Base-by-base conservation (phyloP, 208 protist species). In the Acanthamoeba royreba region DNA sequence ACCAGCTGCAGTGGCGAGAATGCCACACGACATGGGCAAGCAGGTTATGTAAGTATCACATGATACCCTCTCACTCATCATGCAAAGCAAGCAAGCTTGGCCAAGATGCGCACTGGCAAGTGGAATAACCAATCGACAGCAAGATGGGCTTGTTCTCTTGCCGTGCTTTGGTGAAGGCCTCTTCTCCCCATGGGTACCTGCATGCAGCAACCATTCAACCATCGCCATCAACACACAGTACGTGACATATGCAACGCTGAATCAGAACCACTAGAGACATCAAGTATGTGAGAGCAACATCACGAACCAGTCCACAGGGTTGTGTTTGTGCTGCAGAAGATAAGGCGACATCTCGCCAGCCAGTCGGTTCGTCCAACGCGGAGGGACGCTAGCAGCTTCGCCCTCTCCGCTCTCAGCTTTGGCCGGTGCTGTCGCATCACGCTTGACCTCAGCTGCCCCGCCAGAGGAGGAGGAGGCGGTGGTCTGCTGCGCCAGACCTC, bases 111-210 rank as follows among this genome's bases (percentile, higher is more conserved):
- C n/a, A 92, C 25, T 93, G 61, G 31, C 96, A 97, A 4, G 96
- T 94, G 4, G 95, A 94, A 52, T 97, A 97, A 58, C 96, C 96
- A 47, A 97, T 89, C 25, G 94, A 95, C 0, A 97, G 87, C 90
- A 97, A 96, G 25, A 96, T 95, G 47, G 94, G 95, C 69, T 96
- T 96, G 63, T 95, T 52, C 40, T 94, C 61, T 43, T 49, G 31
- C 42, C 35, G 79, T 15, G 95, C 95, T 33, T 91, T 89, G 38
- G 69, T 47, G 88, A 96, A 95, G 15, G 95, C 95, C 86, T 96
- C 69, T 47, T 95, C 31, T 17, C 95, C 88, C 95, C 95, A 96
- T 2, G 95, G 95, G 40, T 93, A 95, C 81, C 81, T 89, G 4
- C 40, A 22, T 42, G 22, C 38, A 19, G 11, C 11, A 47, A 7